Percentiles rank a stretch among this genome's conserved stretches.
Evolutionary conservation across 2,329 filamentous ascomycete species (phyloP).

Genomic region (Alternaria sp.): DNA sequence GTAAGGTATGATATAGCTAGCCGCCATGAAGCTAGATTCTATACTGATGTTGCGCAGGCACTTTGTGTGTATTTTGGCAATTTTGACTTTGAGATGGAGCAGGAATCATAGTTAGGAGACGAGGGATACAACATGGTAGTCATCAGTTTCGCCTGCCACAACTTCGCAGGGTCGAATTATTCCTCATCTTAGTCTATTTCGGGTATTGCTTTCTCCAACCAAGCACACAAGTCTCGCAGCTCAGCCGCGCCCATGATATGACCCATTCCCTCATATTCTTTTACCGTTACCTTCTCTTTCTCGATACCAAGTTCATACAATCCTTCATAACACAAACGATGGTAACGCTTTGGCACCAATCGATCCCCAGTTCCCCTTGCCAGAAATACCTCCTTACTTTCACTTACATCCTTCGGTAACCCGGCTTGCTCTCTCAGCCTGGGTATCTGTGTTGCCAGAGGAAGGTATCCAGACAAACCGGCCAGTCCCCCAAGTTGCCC

Average conservation of each 20-base stretch:
- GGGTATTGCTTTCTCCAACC: slow-evolving; percentile 55
- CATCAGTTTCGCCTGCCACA: background rate
- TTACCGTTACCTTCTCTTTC: slow-evolving; percentile 50
- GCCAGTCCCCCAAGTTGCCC: slow-evolving; percentile 55
- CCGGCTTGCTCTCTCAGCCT: slow-evolving; percentile 50
- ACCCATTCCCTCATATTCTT: slow-evolving; percentile 60
- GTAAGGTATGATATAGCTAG: slow-evolving; percentile 69
- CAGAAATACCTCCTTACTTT: slow-evolving; percentile 56
- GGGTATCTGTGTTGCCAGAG: slow-evolving; percentile 52
- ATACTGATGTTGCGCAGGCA: slow-evolving; percentile 49
- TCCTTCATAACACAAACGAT: slow-evolving; percentile 54
- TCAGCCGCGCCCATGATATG: slow-evolving; percentile 55
- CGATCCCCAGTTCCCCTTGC: slow-evolving; percentile 59
- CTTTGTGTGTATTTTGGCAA: slow-evolving; percentile 68
- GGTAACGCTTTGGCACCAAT: slow-evolving; percentile 57
- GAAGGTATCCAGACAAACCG: slow-evolving; percentile 60
- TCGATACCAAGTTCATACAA: slow-evolving; percentile 52
- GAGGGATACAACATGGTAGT: background rate
- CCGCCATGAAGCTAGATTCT: background rate
- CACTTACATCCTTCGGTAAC: slow-evolving; percentile 43
- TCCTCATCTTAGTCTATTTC: background rate
- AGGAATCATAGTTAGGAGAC: slow-evolving; percentile 19
- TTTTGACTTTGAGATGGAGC: slow-evolving; percentile 52
- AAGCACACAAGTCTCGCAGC: slow-evolving; percentile 58
- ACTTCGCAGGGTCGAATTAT: background rate